Evolutionary conservation across 108 stramenopile genomes (phyloP), one percentile per base, ranked within the genome.

Genomic region (Nitzschia inconspicua): DNA sequence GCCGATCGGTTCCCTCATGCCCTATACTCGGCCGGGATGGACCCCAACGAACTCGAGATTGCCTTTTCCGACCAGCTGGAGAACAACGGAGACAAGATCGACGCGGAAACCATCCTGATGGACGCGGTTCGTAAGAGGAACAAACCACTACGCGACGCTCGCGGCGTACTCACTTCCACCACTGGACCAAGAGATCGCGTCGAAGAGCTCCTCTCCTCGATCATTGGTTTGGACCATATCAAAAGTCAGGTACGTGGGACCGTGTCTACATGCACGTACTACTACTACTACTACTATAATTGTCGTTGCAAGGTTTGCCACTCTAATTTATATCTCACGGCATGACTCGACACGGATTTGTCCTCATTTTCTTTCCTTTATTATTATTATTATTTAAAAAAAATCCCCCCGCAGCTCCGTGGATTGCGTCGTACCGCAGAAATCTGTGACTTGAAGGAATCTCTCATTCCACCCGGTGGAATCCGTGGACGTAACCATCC

Each of bases 1-100:
- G 88, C 88, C 0, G 92, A 94, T 75, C 83, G 89, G n/a, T 84
- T 86, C 61, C 88, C 88, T 13, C 89, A 90, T 59, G 83, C 92
- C 24, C 66, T 94, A n/a, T 94, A 90, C 49, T 60, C 80, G 20
- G 88, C 88, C n/a, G 88, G 92, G 6, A 81, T 90, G 60, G 88
- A 94, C 59, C 92, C 92, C 6, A 90, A 94, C 48, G 86, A 89
- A 51, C 56, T 90, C 48, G 92, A 90, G 55, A 89, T 90, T 69
- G 86, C 92, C 7, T 74, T 93, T 62, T 86, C 84, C 24, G 82
- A 84, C 59, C 65, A 73, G 16, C 43, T 79, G 44, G 68, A 70
- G 19, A 47, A 40, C 9, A 57, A 76, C 55, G 84, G 79, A 18
- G 73, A 73, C 49, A 62, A 70, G 23, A 65, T 77, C 49, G 85